Evolutionary conservation across 2,329 filamentous ascomycete species (phyloP), one percentile per base, ranked within the genome.

Genomic region (Monosporascus sp.): DNA sequence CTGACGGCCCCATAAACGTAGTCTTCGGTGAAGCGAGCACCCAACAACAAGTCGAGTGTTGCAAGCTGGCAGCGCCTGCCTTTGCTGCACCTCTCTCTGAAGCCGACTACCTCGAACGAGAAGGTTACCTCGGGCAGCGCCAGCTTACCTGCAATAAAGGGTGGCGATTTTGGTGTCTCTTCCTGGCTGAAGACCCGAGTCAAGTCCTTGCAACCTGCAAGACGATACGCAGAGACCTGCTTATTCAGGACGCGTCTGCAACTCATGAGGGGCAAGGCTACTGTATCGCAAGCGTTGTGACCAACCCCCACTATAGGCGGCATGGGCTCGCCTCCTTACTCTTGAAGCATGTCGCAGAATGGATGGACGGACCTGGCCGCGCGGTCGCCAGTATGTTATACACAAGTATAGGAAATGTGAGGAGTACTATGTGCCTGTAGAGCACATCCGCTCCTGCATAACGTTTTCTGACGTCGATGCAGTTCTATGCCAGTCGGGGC

Each of bases 311-410:
- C 8, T 58, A 61, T 24, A 52, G 60, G 7, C 49, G 59, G 3
- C 52, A 52, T 34, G 56, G 59, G 3, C 56, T 62, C 16, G 59
- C 57, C 5, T 46, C 56, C 3, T 47, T 56, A 1, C 11, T 62
- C n/a, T n/a, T 62, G 17, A 50, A 48, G 46, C 41, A 48, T 16
- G 55, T 62, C 8, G 56, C 54, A 1, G 54, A 53, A 47, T 61
- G 60, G 59, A 27, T 61, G 27, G 59, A 61, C 48, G 58, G 60
- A 9, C 51, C 51, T 3, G 60, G 60, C 3, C 17, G 46, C 20
- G 57, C 55, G n/a, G 47, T 31, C 9, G 52, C 60, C 8, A 62
- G 57, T 43, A 59, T 60, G 46, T 38, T 62, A 19, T 62, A 59
- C 49, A 60, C 57, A 19, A 55, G 54, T n/a, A 49, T 62, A 6